Evolutionary conservation across 129 eudicot genomes (phyloP).

Genomic region (Scalesia atractyloides): DNA sequence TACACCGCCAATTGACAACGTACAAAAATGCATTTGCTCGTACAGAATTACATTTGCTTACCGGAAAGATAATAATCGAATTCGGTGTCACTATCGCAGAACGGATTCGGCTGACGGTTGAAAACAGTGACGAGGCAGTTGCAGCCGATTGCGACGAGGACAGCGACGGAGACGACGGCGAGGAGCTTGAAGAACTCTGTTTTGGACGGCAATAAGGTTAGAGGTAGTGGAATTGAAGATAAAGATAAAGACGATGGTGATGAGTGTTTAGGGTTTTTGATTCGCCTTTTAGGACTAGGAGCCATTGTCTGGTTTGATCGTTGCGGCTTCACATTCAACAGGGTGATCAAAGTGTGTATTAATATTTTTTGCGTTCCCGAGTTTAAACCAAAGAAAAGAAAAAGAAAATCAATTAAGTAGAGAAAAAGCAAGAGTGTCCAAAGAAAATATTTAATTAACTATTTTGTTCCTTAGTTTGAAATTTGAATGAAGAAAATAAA

Average conservation of each 20-base stretch:
- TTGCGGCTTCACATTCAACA: constrained; percentile 7
- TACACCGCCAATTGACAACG: not conserved
- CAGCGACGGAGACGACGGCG: constrained; percentile 64
- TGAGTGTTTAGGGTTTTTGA: constrained; percentile 32
- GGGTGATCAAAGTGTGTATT: not conserved
- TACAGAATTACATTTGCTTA: constrained; percentile 20
- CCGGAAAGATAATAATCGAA: constrained; percentile 48
- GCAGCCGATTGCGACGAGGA: constrained; percentile 58
- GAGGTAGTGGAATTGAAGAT: constrained; percentile 47
- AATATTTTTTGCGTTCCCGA: too few species aligned
- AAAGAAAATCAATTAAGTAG: too few species aligned
- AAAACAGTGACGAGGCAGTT: constrained; percentile 31
- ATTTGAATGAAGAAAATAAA: too few species aligned
- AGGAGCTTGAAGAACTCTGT: constrained; percentile 54
- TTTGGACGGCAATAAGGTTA: constrained; percentile 57
- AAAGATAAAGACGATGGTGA: constrained; percentile 19
- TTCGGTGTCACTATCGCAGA: constrained; percentile 52
- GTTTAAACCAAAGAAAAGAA: too few species aligned
- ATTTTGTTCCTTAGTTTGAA: too few species aligned
- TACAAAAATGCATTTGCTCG: not conserved
- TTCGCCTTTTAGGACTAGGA: constrained; percentile 42
- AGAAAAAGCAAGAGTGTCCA: too few species aligned
- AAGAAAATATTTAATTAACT: too few species aligned
- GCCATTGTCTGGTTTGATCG: constrained; percentile 34
- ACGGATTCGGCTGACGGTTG: constrained; percentile 49